Evolutionary conservation across 225 moss, liverwort and hornwort species (phyloP).

Genomic region (Polytrichum commune): DNA sequence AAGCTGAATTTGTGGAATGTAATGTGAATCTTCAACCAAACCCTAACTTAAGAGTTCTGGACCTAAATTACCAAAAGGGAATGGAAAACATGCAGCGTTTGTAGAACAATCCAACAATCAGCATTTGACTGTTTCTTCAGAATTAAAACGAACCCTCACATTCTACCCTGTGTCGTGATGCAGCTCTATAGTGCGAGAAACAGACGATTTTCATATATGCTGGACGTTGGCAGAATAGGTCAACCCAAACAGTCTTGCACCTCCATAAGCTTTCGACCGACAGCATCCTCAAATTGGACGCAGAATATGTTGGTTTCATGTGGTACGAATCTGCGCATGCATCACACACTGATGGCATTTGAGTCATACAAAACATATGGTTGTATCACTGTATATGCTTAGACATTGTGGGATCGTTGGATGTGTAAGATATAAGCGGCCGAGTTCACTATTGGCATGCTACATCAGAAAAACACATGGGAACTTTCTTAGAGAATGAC

Average conservation of each 20-base stretch:
- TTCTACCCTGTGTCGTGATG: not conserved
- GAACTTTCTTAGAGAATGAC: constrained; percentile 31
- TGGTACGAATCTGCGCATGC: constrained; percentile 25
- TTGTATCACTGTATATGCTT: not conserved
- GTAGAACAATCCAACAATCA: not conserved
- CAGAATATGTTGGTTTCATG: constrained; percentile 70
- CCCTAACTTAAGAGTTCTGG: not conserved
- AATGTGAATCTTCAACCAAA: not conserved
- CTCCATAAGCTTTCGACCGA: constrained; percentile 52
- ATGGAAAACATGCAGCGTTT: no score
- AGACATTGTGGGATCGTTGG: not conserved
- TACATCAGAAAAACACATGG: constrained; percentile 74
- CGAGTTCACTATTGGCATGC: constrained; percentile 85
- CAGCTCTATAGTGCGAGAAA: constrained; percentile 49
- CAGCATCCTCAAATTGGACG: constrained; percentile 39
- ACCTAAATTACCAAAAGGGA: not conserved
- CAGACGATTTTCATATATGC: constrained; percentile 37
- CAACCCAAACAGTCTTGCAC: constrained; percentile 53
- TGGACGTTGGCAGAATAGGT: constrained; percentile 62
- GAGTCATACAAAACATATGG: not conserved
- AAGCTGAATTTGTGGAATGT: not conserved
- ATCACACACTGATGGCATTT: not conserved
- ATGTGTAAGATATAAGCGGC: constrained; percentile 55
- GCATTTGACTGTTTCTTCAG: not conserved
- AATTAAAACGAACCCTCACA: not conserved